phyloP scores from a whole-genome alignment of 352 stramenopile genomes.

The Phytopythium kandeliae region DNA sequence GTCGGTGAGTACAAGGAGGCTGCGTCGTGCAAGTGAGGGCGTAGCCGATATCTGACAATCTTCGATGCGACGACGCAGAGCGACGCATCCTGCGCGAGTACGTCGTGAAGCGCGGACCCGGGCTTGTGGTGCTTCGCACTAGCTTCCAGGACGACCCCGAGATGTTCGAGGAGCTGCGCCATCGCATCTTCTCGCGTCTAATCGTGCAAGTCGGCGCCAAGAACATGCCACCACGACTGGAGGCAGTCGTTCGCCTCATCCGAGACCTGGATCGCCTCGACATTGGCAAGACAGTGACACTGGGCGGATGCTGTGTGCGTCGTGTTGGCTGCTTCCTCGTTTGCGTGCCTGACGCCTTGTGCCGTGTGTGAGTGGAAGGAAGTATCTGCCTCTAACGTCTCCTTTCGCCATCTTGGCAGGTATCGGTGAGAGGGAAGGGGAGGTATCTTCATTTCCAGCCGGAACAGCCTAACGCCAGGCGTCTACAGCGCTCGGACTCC shows the following conservation, averaged over 20 bases:
- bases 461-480: constrained; percentile 10
- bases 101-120: constrained; percentile 12
- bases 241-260: constrained; percentile 40
- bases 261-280: constrained; percentile 36
- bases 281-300: constrained; percentile 63
- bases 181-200: constrained; percentile 53
- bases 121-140: constrained; percentile 29
- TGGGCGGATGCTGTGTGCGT: constrained; percentile 62
- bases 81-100: constrained; percentile 41
- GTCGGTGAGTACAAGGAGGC: constrained; percentile 17
- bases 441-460: constrained; percentile 27
- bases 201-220: constrained; percentile 51
- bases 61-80: constrained; percentile 25
- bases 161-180: constrained; percentile 63
- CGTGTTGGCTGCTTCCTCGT: neutral
- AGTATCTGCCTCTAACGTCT: neutral
- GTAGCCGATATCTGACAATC: too few species aligned
- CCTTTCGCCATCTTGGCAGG: neutral
- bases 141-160: constrained; percentile 36
- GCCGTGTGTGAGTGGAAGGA: neutral
- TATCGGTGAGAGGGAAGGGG: constrained; percentile 33
- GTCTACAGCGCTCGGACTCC: neutral
- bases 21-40: neutral
- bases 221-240: constrained; percentile 47
- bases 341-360: neutral